Evolutionary conservation across 331 rosid genomes (phyloP).

Genomic region (Cucumis variabilis): DNA sequence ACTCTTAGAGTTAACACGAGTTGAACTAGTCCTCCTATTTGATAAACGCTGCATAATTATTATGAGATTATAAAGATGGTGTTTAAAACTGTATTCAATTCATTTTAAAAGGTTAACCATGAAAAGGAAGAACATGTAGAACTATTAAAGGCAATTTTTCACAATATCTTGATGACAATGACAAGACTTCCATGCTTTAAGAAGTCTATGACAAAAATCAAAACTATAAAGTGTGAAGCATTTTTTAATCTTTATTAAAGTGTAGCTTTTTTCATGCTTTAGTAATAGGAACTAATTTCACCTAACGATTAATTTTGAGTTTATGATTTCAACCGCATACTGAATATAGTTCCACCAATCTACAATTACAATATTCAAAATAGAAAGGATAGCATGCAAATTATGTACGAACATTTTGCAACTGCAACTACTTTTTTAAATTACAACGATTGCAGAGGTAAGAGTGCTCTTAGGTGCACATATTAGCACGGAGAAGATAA

Average conservation of each 20-base stretch:
- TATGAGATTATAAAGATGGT: conserved; percentile 5
- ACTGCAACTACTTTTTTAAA: not conserved
- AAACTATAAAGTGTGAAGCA: not conserved
- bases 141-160: not conserved
- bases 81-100: not conserved
- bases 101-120: not conserved
- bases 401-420: not conserved
- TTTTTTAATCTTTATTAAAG: not conserved
- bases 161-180: not conserved
- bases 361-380: not conserved
- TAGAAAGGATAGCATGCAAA: not conserved
- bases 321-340: not conserved
- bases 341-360: not conserved
- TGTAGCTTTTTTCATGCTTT: not conserved
- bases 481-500: conserved; percentile 5
- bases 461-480: not conserved
- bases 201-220: not conserved
- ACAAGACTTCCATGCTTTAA: conserved; percentile 10
- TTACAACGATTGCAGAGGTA: too few species aligned
- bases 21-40: conserved; percentile 94
- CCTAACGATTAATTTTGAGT: not conserved
- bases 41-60: conserved; percentile 77
- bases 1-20: conserved; percentile 97
- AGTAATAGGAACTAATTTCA: conserved; percentile 16
- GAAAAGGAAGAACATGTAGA: not conserved